Evolutionary conservation across 208 protist genomes (phyloP), one percentile per base, ranked within the genome.

Genomic region (Trypanosoma melophagium): DNA sequence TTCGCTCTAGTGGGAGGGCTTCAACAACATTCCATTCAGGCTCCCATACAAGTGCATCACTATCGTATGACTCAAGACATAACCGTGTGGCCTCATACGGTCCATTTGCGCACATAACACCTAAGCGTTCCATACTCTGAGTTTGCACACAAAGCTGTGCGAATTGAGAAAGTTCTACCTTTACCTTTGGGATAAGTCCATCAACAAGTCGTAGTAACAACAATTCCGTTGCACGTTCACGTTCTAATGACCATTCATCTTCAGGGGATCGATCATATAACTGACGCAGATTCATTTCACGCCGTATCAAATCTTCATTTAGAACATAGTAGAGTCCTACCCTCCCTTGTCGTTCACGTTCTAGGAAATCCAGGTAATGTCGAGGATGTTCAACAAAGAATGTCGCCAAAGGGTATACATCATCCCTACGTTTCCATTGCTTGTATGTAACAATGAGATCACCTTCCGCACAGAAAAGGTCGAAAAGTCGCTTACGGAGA

Each of bases 1-100:
- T 19, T 14, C 14, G 25, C 8, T 71, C 35, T 47, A 52, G 44
- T 47, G 81, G 69, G n/a, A 94, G 74, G 28, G 90, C 87, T 74
- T 95, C 90, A 25, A 93, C 87, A 14, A 92, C 64, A 74, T 95
- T 95, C 86, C 86, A 93, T 63, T 89, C 77, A 21, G 83, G 79
- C 31, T 93, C 80, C 90, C 90, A 95, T 54, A 76, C 58, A 7
- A 83, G 74, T 57, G 72, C 70, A 3, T 76, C 70, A 0, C 76
- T 74, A 53, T 79, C 72, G 60, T 81, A 95, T 60, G 71, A 74
- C 25, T 82, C 79, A 38, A 93, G 59, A 53, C 63, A 56, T 31
- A 95, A 69, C 7, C 72, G 61, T 12, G 90, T 95, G 4, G 71
- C 60, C 22, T 89, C 71, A 66, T 93, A 95, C 0, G 87, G 80